Evolutionary conservation across 2,329 filamentous ascomycete genomes (phyloP), one percentile per base, ranked within the genome.

Genomic region (Cordyceps cicadae): DNA sequence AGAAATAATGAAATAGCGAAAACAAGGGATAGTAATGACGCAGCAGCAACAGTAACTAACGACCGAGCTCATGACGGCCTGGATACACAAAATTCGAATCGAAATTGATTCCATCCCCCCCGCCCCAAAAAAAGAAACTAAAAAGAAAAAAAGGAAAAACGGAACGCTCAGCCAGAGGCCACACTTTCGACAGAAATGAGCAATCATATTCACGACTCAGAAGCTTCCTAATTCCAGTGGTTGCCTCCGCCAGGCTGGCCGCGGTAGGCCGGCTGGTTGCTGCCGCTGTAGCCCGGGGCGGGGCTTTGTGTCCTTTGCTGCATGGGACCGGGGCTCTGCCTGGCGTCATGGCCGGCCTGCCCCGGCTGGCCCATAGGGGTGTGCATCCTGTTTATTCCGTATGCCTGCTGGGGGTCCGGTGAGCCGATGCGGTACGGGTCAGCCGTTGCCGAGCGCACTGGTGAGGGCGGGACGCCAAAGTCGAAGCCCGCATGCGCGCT

Each of bases 361-460:
- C 59, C 59, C 14, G 59, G 59, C 32, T 61, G 59, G 19, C 59
- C 59, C 52, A 61, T 62, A 3, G 61, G 56, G 39, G 56, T 62
- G 21, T 59, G 56, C 61, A 62, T 62, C 29, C 61, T 54, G 26
- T 55, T 49, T 17, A 59, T 24, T 17, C 60, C 65, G 37, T 63
- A 61, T 53, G 45, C 51, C 46, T 58, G 55, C 43, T 62, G 63
- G 5, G 63, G 62, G 5, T 43, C 64, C 3, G 64, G 63, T 5
- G 66, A 66, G 48, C 48, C 64, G 45, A 64, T 55, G 7, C 64
- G 54, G 49, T 59, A 63, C 14, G 56, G 39, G 19, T 59, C 62
- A 9, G 60, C 39, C n/a, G 62, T 54, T n/a, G 59, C 32, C 34
- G 62, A 56, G 50, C 54, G 57, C 19, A 43, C 26, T 12, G 60